Conservation (phyloP, 2,329 filamentous ascomycete genomes). For the Didymella lethalis region DNA sequence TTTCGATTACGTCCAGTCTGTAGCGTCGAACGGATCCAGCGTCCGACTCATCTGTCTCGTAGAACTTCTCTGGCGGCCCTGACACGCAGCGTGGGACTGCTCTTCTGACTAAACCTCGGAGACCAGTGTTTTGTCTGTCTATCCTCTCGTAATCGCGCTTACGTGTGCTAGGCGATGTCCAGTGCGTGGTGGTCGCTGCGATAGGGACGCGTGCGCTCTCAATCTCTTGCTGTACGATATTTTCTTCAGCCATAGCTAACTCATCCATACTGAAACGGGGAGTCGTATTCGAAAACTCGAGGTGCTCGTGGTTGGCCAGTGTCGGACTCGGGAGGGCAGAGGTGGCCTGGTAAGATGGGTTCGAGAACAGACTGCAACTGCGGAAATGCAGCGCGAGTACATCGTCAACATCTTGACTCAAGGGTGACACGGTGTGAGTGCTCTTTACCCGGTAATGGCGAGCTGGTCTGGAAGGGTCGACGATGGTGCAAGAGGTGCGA, state of each 20-base stretch:
- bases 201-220: constrained; percentile 24
- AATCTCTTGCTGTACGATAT: constrained; percentile 26
- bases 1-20: constrained; percentile 43
- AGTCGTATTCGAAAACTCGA: constrained; percentile 16
- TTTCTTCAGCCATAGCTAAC: constrained; percentile 22
- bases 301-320: constrained; percentile 29
- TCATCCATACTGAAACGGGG: constrained; percentile 33
- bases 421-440: constrained; percentile 37
- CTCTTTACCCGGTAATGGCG: constrained; percentile 48
- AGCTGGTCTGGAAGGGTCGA: constrained; percentile 46
- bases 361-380: constrained; percentile 48
- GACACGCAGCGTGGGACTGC: constrained; percentile 47
- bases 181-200: constrained; percentile 47
- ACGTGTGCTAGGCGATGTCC: constrained; percentile 49
- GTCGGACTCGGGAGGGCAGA: constrained; percentile 34
- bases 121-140: constrained; percentile 49
- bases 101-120: constrained; percentile 44
- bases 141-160: constrained; percentile 49
- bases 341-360: constrained; percentile 39
- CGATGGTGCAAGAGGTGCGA: constrained; percentile 46
- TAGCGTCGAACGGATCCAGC: constrained; percentile 50
- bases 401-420: constrained; percentile 49
- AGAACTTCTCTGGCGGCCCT: constrained; percentile 45
- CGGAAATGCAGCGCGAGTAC: constrained; percentile 52
- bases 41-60: constrained; percentile 48